These are phyloP conservation scores for bread wheat (Triticum aestivum) DNA, from an alignment of 176 grass and related monocot genomes.

Conservation along the genomic window IWGSC_CS_RefSeq_v2.1 NC_057809.1:557591605-557592104, in stretches of 20 bases:
- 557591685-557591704: neutral
- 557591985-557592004: conserved; percentile 76
- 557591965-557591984: conserved; percentile 33
- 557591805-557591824: neutral
- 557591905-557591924: conserved; percentile 46
- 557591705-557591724: no score
- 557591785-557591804: no score
- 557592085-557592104: neutral
- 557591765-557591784: no score
- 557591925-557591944: conserved; percentile 43
- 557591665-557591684: neutral
- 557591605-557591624: no score
- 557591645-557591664: no score
- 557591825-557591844: neutral
- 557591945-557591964: conserved; percentile 47
- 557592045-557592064: conserved; percentile 22
- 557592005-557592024: conserved; percentile 91
- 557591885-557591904: conserved; percentile 33
- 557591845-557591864: neutral
- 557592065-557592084: neutral
- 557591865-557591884: conserved; percentile 10
- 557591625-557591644: no score
- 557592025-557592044: conserved; percentile 32
- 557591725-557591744: neutral
- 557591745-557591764: no score